phyloP scores from a whole-genome alignment of 1,139 yeast species.

The Eremothecium coryli region DNA sequence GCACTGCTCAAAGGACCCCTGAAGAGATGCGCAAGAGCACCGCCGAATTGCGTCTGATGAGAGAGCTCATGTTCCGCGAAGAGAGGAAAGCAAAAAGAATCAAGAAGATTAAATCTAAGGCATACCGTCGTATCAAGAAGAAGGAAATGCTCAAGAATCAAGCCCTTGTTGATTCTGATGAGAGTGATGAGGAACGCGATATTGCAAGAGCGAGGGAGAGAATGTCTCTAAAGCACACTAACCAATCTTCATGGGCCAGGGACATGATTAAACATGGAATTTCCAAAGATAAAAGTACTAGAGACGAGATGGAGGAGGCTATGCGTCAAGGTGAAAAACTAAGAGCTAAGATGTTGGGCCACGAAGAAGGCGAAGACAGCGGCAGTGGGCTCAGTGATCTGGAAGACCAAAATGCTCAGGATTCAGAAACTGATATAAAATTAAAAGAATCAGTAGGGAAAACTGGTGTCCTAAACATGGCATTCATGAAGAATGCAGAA shows the following conservation, averaged over 20 bases:
- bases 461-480: slow-evolving; percentile 81
- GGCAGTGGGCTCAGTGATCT: slow-evolving; percentile 49
- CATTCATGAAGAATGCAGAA: slow-evolving; percentile 86
- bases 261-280: slow-evolving; percentile 84
- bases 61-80: slow-evolving; percentile 93
- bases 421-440: slow-evolving; percentile 35
- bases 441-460: slow-evolving; percentile 48
- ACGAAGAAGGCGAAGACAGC: slow-evolving; percentile 39
- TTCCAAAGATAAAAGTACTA: slow-evolving; percentile 72
- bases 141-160: slow-evolving; percentile 68
- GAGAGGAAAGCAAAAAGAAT: slow-evolving; percentile 84
- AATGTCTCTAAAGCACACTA: slow-evolving; percentile 84
- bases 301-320: slow-evolving; percentile 93
- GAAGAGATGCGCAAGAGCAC: slow-evolving; percentile 76
- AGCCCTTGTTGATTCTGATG: slow-evolving; percentile 53
- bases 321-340: slow-evolving; percentile 75
- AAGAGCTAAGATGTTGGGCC: slow-evolving; percentile 65
- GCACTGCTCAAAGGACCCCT: slow-evolving; percentile 68
- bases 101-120: slow-evolving; percentile 88
- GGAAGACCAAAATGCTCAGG: slow-evolving; percentile 33
- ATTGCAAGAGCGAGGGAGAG: slow-evolving; percentile 77
- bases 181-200: slow-evolving; percentile 57
- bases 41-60: slow-evolving; percentile 77
- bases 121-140: slow-evolving; percentile 78
- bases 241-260: slow-evolving; percentile 84